These are phyloP conservation scores for Takashimella tepidaria DNA, from an alignment of 1,284 basidiomycete species.

Conservation along the genomic window DNA sequence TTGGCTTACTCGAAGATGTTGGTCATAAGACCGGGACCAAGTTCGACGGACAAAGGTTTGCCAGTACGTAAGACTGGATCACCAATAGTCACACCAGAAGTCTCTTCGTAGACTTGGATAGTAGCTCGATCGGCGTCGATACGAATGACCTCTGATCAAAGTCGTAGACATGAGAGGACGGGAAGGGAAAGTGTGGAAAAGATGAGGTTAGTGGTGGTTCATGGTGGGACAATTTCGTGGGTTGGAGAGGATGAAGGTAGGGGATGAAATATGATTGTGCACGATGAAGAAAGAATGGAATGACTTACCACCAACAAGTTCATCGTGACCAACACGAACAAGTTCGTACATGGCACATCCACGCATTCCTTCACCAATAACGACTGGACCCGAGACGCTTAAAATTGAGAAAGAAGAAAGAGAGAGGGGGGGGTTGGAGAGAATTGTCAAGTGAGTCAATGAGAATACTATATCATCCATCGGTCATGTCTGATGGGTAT, in stretches of 20 bases:
- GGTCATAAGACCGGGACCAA: slow-evolving; percentile 95
- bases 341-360: slow-evolving; percentile 97
- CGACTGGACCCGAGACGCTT: slow-evolving; percentile 93
- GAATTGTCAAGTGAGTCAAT: neutral
- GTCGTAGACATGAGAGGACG: slow-evolving; percentile 1
- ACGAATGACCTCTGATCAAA: slow-evolving; percentile 79
- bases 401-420: too few species aligned
- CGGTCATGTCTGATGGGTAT: neutral
- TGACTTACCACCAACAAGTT: slow-evolving; percentile 81
- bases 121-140: slow-evolving; percentile 96
- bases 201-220: too few species aligned
- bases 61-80: slow-evolving; percentile 96
- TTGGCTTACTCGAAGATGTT: slow-evolving; percentile 87
- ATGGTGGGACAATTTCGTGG: too few species aligned
- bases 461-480: neutral
- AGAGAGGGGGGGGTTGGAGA: too few species aligned
- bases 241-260: neutral
- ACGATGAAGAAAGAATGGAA: neutral
- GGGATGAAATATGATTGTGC: too few species aligned
- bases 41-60: slow-evolving; percentile 94
- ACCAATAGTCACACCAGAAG: slow-evolving; percentile 93
- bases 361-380: slow-evolving; percentile 93
- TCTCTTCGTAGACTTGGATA: slow-evolving; percentile 99
- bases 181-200: neutral
- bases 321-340: slow-evolving; percentile 89